Base-by-base conservation (phyloP, 495 filamentous ascomycete species). In the Trichoderma gamsii region DNA sequence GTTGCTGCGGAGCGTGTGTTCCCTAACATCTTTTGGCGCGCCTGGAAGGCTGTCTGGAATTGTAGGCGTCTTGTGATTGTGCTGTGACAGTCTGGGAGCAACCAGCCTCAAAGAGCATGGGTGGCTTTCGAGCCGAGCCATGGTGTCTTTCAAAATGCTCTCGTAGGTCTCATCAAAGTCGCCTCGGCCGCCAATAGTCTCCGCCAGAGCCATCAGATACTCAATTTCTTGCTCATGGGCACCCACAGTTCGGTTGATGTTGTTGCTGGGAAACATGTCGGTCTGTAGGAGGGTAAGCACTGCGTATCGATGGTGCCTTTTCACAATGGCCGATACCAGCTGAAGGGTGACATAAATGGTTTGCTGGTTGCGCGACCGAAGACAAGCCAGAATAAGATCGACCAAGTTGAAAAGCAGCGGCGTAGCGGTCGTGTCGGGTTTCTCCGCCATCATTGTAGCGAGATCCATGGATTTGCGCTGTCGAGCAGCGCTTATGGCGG, bases 331-430 rank as follows among this genome's bases (percentile, higher is more conserved):
- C 38, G 91, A 90, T 25, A 94, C 81, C 4, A 99, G 84, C 65
- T 92, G 91, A 21, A 99, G 80, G 4, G 94, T 96, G 27, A 93
- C 91, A 66, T 90, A 86, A 18, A 96, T 87, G 5, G 95, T 98
- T 72, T 97, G 93, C 44, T 90, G 85, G 72, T 92, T 97, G 35
- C 82, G 82, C 5, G 96, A 98, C 69, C 85, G 82, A n/a, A 97
- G 82, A 73, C 93, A 94, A 16, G 90, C 87, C 3, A 93, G 82
- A 41, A 95, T 87, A n/a, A 99, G 83, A 78, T 98, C 95, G 59
- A 92, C 89, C 44, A 99, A 81, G 73, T 94, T 98, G 80, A 97
- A 97, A 2, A 99, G 83, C 43, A 90, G 85, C 9, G 95, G 96
- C 9, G 92, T 92, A 35, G 92, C 87, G 23, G 86, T 87, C 41